Evolutionary conservation across 2,329 filamentous ascomycete genomes (phyloP), one percentile per base, ranked within the genome.

Genomic region (Colletotrichum sp.): DNA sequence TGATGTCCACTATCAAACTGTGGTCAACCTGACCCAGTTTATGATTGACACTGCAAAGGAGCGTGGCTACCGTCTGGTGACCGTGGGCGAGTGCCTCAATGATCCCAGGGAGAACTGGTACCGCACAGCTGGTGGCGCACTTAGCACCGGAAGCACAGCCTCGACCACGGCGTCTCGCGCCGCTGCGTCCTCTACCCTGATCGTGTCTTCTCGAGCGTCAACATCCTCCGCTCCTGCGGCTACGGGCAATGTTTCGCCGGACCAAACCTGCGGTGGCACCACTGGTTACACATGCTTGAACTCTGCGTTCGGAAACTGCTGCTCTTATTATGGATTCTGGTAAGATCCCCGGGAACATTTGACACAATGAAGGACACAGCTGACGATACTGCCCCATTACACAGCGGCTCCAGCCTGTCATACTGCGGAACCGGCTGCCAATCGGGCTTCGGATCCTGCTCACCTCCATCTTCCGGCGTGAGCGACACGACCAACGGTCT

Each of bases 31-130:
- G 32, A 81, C 81, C 5, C 77, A 78, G 2, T 87, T 83, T 79
- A 89, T 89, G 87, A 80, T 89, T 21, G 75, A 82, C 15, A 81
- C 80, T 66, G 83, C 89, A 16, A 79, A 80, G 28, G 78, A 80
- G 5, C 83, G 86, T 21, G 89, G 89, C 0, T 87, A 86, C 77
- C 81, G 78, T 61, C 86, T 87, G 58, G 89, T 90, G 32, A 90
- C 90, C 2, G 87, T 92, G 6, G 91, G 90, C 1, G 88, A 91
- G 75, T 93, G 91, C 73, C 84, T 92, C 18, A 87, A 87, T 1
- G 90, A 92, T 72, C 81, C 89, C 9, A 75, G 75, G n/a, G 83
- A 81, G 18, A 86, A 88, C 77, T 92, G 90, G 90, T 92, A 92
- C 78, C 86, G 89, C 61, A 32, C 73, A 5, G 80, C 79, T 6